Conservation (phyloP, 1,139 yeast genomes). For the Taphrina wiesneri region DNA sequence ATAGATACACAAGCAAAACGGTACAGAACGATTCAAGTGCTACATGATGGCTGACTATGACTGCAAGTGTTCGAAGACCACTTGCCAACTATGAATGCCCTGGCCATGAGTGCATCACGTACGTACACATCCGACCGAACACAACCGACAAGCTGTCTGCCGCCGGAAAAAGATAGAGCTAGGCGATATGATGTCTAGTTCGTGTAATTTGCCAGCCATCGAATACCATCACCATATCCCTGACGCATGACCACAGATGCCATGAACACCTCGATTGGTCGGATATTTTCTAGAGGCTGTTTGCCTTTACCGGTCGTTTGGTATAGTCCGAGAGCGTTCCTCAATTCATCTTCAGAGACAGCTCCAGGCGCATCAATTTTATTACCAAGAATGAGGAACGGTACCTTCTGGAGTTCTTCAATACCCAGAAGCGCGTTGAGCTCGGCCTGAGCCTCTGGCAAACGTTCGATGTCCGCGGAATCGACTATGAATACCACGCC, state of each 20-base stretch:
- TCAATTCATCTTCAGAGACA: conserved; percentile 90
- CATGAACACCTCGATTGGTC: conserved; percentile 97
- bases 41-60: too few relatives aligned
- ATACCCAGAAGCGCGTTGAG: conserved; percentile 88
- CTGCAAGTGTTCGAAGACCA: too few relatives aligned
- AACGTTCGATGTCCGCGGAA: conserved; percentile 94
- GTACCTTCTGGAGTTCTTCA: conserved; percentile 85
- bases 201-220: conserved; percentile 32
- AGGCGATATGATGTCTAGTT: too few relatives aligned
- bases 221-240: conserved; percentile 67
- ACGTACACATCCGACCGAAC: too few relatives aligned
- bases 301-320: conserved; percentile 76
- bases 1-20: too few relatives aligned
- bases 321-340: conserved; percentile 83
- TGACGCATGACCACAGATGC: conserved; percentile 86
- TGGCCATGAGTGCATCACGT: too few relatives aligned
- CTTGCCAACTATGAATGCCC: too few relatives aligned
- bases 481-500: conserved; percentile 96
- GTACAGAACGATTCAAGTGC: too few relatives aligned
- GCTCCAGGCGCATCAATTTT: conserved; percentile 94
- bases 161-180: too few relatives aligned
- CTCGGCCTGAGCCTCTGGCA: conserved; percentile 91
- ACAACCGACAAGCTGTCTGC: neutral
- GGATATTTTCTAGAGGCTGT: conserved; percentile 68
- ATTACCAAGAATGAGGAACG: conserved; percentile 91